phyloP scores from a whole-genome alignment of 73 alveolate species.

The Paramecium sexaurelia region DNA sequence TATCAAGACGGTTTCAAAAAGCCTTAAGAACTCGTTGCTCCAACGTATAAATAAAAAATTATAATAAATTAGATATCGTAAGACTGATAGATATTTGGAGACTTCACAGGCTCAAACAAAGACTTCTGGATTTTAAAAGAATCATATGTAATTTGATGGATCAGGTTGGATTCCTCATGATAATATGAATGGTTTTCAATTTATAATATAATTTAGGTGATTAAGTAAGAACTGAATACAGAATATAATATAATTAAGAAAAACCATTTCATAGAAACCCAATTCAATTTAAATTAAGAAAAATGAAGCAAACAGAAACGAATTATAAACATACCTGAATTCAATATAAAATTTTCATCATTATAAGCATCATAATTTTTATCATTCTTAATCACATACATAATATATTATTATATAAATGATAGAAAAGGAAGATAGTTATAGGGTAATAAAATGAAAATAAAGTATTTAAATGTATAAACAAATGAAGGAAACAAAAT shows the following conservation, averaged over 20 bases:
- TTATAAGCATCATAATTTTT: not conserved
- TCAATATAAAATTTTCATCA: not conserved
- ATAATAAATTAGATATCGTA: not conserved
- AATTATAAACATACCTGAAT: conserved; percentile 56
- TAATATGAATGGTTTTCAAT: conserved; percentile 37
- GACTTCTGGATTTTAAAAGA: conserved; percentile 54
- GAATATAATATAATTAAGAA: conserved; percentile 33
- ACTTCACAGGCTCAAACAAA: conserved; percentile 6
- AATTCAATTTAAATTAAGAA: not conserved
- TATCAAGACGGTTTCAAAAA: conserved; percentile 51
- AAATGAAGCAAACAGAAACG: conserved; percentile 34
- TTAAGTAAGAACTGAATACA: conserved; percentile 42
- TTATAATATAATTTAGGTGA: not conserved
- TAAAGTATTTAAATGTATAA: too few relatives aligned
- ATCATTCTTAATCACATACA: too few relatives aligned
- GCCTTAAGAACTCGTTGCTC: conserved; percentile 46
- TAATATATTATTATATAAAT: too few relatives aligned
- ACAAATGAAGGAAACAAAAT: too few relatives aligned
- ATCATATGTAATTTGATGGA: conserved; percentile 53
- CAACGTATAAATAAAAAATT: not conserved
- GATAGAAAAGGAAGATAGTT: too few relatives aligned
- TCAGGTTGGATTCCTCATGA: conserved; percentile 49
- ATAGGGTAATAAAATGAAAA: too few relatives aligned
- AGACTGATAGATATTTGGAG: conserved; percentile 25
- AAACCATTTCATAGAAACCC: conserved; percentile 57